Percentiles rank a stretch among this genome's conserved stretches.
These are phyloP conservation scores for Russula olivacea DNA, from an alignment of 768 basidiomycete genomes.

Conservation along the genomic window DNA sequence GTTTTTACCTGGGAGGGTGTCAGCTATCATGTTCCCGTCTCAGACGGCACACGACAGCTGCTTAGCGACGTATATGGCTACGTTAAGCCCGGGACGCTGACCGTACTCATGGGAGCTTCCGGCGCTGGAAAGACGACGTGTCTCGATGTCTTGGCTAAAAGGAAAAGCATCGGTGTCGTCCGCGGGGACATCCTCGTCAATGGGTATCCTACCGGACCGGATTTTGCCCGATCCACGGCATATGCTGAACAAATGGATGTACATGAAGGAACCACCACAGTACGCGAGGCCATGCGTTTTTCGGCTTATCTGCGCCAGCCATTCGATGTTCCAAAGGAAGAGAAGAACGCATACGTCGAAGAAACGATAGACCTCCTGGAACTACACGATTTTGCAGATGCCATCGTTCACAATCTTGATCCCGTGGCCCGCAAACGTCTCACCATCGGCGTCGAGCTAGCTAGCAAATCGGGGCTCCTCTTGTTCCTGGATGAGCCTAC, in stretches of 20 bases:
- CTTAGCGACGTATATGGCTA: slow-evolving; percentile 75
- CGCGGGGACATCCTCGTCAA: slow-evolving; percentile 60
- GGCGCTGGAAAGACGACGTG: slow-evolving; percentile 74
- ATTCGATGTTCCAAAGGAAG: slow-evolving; percentile 52
- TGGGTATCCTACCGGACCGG: slow-evolving; percentile 52
- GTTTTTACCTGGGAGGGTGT: slow-evolving; percentile 79
- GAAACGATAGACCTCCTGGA: slow-evolving; percentile 82
- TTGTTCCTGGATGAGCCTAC: slow-evolving; percentile 60
- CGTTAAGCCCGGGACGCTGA: slow-evolving; percentile 81
- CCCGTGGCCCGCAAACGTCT: slow-evolving; percentile 76
- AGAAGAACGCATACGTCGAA: slow-evolving; percentile 76
- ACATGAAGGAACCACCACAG: slow-evolving; percentile 76
- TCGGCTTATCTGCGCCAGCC: slow-evolving; percentile 83
- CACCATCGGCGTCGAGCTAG: slow-evolving; percentile 88
- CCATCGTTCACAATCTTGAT: slow-evolving; percentile 63
- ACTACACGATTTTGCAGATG: slow-evolving; percentile 78
- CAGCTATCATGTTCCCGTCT: slow-evolving; percentile 70
- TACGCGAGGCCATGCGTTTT: slow-evolving; percentile 80
- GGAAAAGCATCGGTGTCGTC: slow-evolving; percentile 66
- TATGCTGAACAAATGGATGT: slow-evolving; percentile 67
- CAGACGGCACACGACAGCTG: slow-evolving; percentile 52
- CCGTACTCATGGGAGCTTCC: slow-evolving; percentile 83
- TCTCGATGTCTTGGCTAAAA: slow-evolving; percentile 65
- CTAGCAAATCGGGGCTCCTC: slow-evolving; percentile 76
- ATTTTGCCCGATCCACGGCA: slow-evolving; percentile 35